Evolutionary conservation across 2,329 filamentous ascomycete species (phyloP).

Genomic region (Magnaporthiopsis rhizophila): DNA sequence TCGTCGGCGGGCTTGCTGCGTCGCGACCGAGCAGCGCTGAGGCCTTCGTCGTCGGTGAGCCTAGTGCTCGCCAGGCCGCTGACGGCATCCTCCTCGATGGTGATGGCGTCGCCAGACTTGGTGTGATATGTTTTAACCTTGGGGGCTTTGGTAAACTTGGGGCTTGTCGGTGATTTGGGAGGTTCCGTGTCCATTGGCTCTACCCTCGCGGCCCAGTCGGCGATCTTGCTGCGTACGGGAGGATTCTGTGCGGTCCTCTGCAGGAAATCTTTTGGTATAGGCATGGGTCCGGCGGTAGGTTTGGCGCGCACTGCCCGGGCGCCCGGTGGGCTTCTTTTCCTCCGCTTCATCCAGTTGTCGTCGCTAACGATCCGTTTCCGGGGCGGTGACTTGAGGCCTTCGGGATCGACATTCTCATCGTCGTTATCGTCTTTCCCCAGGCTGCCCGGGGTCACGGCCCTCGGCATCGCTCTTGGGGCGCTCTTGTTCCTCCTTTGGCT

Average conservation of each 20-base stretch:
- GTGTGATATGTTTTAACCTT: conserved; percentile 18
- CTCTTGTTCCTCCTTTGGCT: conserved; percentile 24
- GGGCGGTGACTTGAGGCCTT: conserved; percentile 52
- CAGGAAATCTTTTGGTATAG: conserved; percentile 52
- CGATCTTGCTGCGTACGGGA: conserved; percentile 49
- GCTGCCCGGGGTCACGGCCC: conserved; percentile 7
- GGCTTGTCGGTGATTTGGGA: conserved; percentile 26
- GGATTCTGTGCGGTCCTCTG: conserved; percentile 45
- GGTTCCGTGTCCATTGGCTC: conserved; percentile 21
- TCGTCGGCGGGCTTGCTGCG: conserved; percentile 6
- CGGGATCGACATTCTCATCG: conserved; percentile 18
- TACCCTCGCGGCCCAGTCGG: conserved; percentile 52
- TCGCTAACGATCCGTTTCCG: conserved; percentile 92
- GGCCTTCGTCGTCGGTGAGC: conserved; percentile 11
- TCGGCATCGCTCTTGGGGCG: not conserved
- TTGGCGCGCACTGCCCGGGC: conserved; percentile 19
- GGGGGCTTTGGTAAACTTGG: conserved; percentile 11
- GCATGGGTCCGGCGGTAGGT: conserved; percentile 19
- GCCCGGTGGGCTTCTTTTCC: conserved; percentile 38
- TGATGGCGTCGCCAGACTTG: conserved; percentile 23
- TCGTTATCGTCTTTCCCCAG: conserved; percentile 11
- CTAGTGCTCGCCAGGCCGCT: conserved; percentile 13
- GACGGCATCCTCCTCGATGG: conserved; percentile 25
- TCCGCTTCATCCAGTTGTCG: conserved; percentile 69
- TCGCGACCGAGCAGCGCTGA: conserved; percentile 7